A percentile compares a stretch with the other conserved stretches of the same genome.
Conservation (phyloP, 108 stramenopile genomes). For the Ochromonas danica region DNA sequence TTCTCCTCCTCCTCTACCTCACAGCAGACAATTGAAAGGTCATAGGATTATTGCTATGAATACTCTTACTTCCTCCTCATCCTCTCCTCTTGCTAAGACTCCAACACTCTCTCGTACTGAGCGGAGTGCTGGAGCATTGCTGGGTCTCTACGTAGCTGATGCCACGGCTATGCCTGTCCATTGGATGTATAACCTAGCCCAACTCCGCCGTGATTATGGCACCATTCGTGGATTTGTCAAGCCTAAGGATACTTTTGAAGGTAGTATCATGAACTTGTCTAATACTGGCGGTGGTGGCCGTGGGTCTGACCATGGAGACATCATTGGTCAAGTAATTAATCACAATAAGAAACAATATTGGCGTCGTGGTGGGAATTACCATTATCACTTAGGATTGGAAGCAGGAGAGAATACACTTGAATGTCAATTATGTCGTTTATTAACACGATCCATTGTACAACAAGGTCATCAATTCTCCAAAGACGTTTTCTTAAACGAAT, state of each 20-base stretch:
- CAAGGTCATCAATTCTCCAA: conserved; percentile 56
- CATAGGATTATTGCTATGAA: neutral
- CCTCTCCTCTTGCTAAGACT: neutral
- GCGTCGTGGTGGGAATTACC: conserved; percentile 65
- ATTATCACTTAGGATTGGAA: conserved; percentile 75
- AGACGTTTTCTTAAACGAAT: conserved; percentile 69
- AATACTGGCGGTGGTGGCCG: conserved; percentile 80
- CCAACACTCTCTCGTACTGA: neutral
- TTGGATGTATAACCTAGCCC: conserved; percentile 23
- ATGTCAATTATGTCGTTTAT: conserved; percentile 63
- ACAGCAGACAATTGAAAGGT: neutral
- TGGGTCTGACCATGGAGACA: conserved; percentile 39
- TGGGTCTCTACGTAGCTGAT: conserved; percentile 1
- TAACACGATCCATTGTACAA: conserved; percentile 64
- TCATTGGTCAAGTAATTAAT: conserved; percentile 80
- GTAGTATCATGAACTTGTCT: conserved; percentile 74
- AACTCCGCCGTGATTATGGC: conserved; percentile 22
- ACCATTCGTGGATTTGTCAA: conserved; percentile 27
- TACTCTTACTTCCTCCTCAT: neutral
- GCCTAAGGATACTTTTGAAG: conserved; percentile 58
- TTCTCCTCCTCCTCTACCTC: neutral
- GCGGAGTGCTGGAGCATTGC: neutral
- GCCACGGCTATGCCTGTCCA: conserved; percentile 25
- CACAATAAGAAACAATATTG: conserved; percentile 76
- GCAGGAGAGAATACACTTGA: conserved; percentile 80